Conservation (phyloP, 306 rosid species). For the Prunus davidiana region DNA sequence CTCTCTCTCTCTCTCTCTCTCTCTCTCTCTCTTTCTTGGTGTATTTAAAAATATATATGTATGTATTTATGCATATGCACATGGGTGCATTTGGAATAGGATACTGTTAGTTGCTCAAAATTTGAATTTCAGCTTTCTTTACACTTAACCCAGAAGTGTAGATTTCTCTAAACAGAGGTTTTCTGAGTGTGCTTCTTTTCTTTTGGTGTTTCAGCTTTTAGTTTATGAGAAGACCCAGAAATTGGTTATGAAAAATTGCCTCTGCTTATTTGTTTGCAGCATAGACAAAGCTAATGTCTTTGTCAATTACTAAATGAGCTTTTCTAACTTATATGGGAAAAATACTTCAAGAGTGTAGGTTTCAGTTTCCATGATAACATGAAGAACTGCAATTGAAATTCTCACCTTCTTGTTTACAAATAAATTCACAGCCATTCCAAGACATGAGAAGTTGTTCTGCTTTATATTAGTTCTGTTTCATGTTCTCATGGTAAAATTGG, state of each 20-base stretch:
- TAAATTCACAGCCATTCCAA: not conserved
- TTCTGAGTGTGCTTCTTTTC: not conserved
- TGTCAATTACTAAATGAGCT: not conserved
- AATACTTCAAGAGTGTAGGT: not conserved
- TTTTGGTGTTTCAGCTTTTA: not conserved
- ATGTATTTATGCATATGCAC: not conserved
- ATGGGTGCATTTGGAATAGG: not conserved
- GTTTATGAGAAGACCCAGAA: not conserved
- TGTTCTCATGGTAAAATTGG: not conserved
- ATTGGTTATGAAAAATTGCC: not conserved
- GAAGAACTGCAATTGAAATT: not conserved
- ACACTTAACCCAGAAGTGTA: not conserved
- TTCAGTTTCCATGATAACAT: not conserved
- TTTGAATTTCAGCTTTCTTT: not conserved
- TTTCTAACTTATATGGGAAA: too few species aligned
- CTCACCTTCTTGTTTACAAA: not conserved
- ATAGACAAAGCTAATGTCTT: not conserved
- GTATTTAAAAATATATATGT: not conserved
- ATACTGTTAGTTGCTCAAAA: not conserved
- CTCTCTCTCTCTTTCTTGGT: not conserved
- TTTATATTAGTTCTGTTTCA: not conserved
- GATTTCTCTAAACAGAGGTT: not conserved
- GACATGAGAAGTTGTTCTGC: too few species aligned
- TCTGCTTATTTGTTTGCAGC: not conserved
- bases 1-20: slow-evolving; percentile 32